A percentile compares a stretch with the other conserved stretches of the same genome.
Conservation (phyloP, 2,329 filamentous ascomycete genomes). For the Sporothrix curviconia region DNA sequence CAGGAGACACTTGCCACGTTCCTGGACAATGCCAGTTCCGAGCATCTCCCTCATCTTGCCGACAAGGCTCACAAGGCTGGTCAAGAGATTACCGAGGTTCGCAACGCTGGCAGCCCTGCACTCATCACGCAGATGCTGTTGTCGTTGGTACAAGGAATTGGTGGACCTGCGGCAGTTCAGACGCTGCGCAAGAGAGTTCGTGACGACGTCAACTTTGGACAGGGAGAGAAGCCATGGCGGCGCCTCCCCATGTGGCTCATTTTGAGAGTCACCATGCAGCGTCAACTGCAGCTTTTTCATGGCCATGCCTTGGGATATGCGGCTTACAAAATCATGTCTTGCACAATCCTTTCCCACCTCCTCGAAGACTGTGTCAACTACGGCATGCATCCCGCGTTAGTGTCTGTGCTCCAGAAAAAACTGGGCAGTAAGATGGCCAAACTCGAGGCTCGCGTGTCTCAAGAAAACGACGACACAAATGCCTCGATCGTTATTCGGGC, state of each 20-base stretch:
- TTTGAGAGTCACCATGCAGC: slow-evolving; percentile 50
- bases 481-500: slow-evolving; percentile 14
- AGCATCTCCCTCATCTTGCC: slow-evolving; percentile 38
- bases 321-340: slow-evolving; percentile 54
- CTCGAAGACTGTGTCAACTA: slow-evolving; percentile 32
- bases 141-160: slow-evolving; percentile 51
- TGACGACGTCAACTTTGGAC: slow-evolving; percentile 52
- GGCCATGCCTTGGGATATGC: slow-evolving; percentile 37
- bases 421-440: slow-evolving; percentile 53
- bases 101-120: slow-evolving; percentile 51
- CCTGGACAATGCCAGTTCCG: slow-evolving; percentile 46
- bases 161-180: slow-evolving; percentile 30
- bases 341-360: slow-evolving; percentile 39
- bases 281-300: slow-evolving; percentile 39
- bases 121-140: slow-evolving; percentile 56
- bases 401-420: slow-evolving; percentile 40
- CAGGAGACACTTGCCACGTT: slow-evolving; percentile 43
- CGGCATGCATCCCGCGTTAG: slow-evolving; percentile 24
- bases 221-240: slow-evolving; percentile 51
- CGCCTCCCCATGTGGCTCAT: slow-evolving; percentile 56
- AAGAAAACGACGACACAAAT: slow-evolving; percentile 21
- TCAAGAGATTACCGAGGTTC: slow-evolving; percentile 40
- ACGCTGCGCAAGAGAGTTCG: slow-evolving; percentile 51
- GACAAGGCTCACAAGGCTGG: slow-evolving; percentile 48
- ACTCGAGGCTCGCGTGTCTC: slow-evolving; percentile 31